Evolutionary conservation across 2,329 filamentous ascomycete species (phyloP).

Genomic region (Botryotinia narcissicola): DNA sequence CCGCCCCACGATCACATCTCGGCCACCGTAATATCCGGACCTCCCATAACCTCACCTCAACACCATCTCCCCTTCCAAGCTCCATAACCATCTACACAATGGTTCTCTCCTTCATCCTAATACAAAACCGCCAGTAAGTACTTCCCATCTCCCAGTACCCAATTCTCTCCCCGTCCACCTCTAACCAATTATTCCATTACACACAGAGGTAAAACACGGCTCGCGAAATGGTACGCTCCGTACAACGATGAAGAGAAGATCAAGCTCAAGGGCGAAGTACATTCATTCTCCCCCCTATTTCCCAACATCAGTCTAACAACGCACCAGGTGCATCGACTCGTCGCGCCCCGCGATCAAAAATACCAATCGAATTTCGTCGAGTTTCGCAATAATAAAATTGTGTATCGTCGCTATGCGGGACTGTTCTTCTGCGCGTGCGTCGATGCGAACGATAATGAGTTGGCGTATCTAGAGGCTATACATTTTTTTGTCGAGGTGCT

Average conservation of each 20-base stretch:
- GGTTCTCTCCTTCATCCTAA: conserved; percentile 82
- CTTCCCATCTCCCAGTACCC: too few species aligned
- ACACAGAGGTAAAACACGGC: conserved; percentile 87
- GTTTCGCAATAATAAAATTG: conserved; percentile 89
- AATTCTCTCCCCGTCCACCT: not conserved
- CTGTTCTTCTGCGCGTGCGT: conserved; percentile 99
- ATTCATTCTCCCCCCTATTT: conserved; percentile 26
- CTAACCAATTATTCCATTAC: not conserved
- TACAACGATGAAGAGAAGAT: conserved; percentile 99
- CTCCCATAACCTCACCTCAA: not conserved
- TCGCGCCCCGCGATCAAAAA: conserved; percentile 96
- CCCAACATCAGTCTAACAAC: not conserved
- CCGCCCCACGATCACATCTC: not conserved
- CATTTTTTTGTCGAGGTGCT: conserved; percentile 99
- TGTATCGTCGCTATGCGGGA: conserved; percentile 95
- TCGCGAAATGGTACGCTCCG: conserved; percentile 98
- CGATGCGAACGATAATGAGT: conserved; percentile 97
- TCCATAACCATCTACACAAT: conserved; percentile 28
- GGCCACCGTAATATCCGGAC: conserved; percentile 12
- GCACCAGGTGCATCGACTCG: conserved; percentile 86
- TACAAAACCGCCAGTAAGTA: conserved; percentile 80
- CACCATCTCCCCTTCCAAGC: not conserved
- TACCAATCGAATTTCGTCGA: conserved; percentile 99
- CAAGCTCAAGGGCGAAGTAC: conserved; percentile 94
- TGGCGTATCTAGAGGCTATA: conserved; percentile 94